phyloP scores from a whole-genome alignment of 768 basidiomycete genomes.

The Termitomyces bulborhizus region DNA sequence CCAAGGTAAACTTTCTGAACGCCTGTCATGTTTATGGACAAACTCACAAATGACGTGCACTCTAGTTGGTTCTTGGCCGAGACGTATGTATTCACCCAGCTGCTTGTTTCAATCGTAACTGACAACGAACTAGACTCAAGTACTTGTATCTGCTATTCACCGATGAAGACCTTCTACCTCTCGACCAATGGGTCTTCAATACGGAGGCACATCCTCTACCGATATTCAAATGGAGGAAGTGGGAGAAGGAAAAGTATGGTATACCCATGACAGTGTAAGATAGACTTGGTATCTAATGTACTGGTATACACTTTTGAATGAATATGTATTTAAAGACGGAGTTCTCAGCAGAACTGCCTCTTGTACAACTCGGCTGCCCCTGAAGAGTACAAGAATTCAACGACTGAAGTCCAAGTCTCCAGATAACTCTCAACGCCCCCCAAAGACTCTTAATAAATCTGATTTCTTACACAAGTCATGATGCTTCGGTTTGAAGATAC shows the following conservation, averaged over 20 bases:
- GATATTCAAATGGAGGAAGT: constrained; percentile 54
- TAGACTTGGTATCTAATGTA: neutral
- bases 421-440: neutral
- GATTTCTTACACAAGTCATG: neutral
- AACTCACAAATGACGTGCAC: neutral
- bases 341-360: too few relatives aligned
- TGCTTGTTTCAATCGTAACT: neutral
- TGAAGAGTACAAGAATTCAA: too few relatives aligned
- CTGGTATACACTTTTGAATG: neutral
- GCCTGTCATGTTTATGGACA: neutral
- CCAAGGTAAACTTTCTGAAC: constrained; percentile 36
- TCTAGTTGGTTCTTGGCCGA: constrained; percentile 39
- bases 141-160: constrained; percentile 66
- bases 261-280: constrained; percentile 18
- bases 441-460: neutral
- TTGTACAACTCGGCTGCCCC: too few relatives aligned
- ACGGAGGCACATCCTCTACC: constrained; percentile 78
- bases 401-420: neutral
- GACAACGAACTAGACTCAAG: constrained; percentile 41
- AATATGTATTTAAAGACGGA: neutral
- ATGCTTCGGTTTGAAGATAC: too few relatives aligned
- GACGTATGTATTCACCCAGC: constrained; percentile 22
- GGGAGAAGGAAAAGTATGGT: constrained; percentile 43
- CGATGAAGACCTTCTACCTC: constrained; percentile 50
- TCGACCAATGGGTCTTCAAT: constrained; percentile 55